Conservation (phyloP, 2,329 filamentous ascomycete species). For the Arthrobotrys iridis region DNA sequence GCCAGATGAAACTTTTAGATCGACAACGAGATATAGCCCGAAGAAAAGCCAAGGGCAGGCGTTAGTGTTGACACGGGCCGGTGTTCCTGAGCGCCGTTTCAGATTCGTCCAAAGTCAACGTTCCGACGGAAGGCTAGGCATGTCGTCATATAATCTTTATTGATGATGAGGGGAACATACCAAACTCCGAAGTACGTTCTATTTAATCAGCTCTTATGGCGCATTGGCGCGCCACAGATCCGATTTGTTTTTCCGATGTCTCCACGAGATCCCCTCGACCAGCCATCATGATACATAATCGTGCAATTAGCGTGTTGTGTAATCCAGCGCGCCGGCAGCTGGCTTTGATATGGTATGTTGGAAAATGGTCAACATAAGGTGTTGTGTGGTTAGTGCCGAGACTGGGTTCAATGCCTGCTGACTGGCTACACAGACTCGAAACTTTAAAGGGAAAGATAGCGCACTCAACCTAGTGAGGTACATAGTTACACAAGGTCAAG, state of each 20-base stretch:
- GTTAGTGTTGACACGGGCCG: constrained; percentile 20
- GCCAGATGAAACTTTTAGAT: constrained; percentile 19
- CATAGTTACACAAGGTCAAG: neutral
- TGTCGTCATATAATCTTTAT: constrained; percentile 33
- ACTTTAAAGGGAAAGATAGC: neutral
- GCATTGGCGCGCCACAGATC: too few relatives aligned
- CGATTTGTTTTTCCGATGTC: too few relatives aligned
- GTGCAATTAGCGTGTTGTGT: too few relatives aligned
- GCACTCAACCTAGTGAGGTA: too few relatives aligned
- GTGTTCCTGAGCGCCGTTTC: constrained; percentile 43
- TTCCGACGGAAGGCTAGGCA: neutral
- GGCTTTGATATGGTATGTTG: neutral
- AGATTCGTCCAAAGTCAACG: constrained; percentile 32
- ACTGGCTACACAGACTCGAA: neutral
- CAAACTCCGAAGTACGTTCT: constrained; percentile 1
- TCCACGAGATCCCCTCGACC: too few relatives aligned
- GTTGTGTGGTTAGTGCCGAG: neutral
- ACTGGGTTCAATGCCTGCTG: neutral
- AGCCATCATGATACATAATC: too few relatives aligned
- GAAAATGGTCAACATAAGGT: neutral
- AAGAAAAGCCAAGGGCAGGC: neutral
- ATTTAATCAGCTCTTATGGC: neutral
- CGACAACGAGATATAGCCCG: constrained; percentile 22
- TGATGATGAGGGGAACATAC: neutral
- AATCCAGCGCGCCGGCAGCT: too few relatives aligned